Evolutionary conservation across 2,329 filamentous ascomycete species (phyloP), one percentile per base, ranked within the genome.

Genomic region (Botryotinia calthae): DNA sequence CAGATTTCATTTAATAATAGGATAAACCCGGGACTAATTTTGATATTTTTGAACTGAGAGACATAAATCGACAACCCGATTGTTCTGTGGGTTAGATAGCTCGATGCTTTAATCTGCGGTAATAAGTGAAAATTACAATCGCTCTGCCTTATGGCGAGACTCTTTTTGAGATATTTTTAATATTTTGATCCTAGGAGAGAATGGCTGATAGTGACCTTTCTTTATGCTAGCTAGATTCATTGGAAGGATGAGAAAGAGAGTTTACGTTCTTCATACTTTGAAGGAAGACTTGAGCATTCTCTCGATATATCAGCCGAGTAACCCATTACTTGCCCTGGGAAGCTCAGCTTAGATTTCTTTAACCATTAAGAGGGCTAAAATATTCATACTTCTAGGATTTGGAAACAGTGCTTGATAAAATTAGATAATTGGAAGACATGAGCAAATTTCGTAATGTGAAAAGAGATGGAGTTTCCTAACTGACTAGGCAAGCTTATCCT

Each of bases 11-110:
- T 28, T 5, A 8, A 54, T 8, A 54, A 7, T 28, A n/a, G 25
- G 1, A n/a, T 51, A n/a, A n/a, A 1, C 22, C 10, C 4, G 12
- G 14, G 51, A 2, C 12, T 4, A 8, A 1, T 18, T 18, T 28
- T 8, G 25, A 54, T 18, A 28, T 18, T 9, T 54, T 16, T 6
- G 0, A 18, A n/a, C n/a, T 4, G 25, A 18, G 25, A 28, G 14
- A 16, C 25, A 16, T 4, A 28, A 8, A n/a, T 54, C 28, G 12
- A 8, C n/a, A 25, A 16, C 14, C 25, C 2, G n/a, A 16, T 7
- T 4, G 7, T 54, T 54, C 12, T 28, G 12, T 28, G 4, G 14
- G 3, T 16, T 16, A 8, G 12, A 54, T 54, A 1, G 7, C 3
- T 58, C n/a, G 28, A 31, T 58, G 16, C 4, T 28, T 56, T 28